Conservation (phyloP, 768 basidiomycete species). For the Panaeolus papilionaceus region DNA sequence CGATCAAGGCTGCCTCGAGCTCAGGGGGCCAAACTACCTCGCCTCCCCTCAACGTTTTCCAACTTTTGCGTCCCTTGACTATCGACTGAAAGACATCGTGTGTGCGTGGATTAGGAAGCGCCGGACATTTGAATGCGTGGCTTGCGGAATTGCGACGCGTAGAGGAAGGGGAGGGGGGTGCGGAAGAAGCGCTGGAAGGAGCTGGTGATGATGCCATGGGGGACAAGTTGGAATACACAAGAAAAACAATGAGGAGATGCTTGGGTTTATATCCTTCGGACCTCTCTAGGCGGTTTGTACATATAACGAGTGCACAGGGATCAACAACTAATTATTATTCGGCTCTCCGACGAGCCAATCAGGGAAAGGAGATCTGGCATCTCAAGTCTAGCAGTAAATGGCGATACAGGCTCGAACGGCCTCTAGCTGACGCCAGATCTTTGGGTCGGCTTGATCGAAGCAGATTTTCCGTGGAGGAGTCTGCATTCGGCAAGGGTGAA, state of each 20-base stretch:
- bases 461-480: slow-evolving; percentile 33
- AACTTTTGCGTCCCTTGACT: slow-evolving; percentile 72
- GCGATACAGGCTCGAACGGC: slow-evolving; percentile 37
- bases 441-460: slow-evolving; percentile 36
- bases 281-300: slow-evolving; percentile 28
- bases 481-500: slow-evolving; percentile 24
- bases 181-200: slow-evolving; percentile 25
- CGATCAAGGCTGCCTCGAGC: slow-evolving; percentile 77
- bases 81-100: slow-evolving; percentile 71
- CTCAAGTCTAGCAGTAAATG: slow-evolving; percentile 41
- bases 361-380: slow-evolving; percentile 32
- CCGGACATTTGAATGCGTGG: slow-evolving; percentile 32
- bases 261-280: slow-evolving; percentile 39
- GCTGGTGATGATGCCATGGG: slow-evolving; percentile 27
- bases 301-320: background rate
- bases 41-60: slow-evolving; percentile 75
- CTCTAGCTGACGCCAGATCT: slow-evolving; percentile 33
- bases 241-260: slow-evolving; percentile 29
- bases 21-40: slow-evolving; percentile 84
- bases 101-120: slow-evolving; percentile 43
- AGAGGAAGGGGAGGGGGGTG: slow-evolving; percentile 28
- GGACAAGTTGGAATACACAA: slow-evolving; percentile 26
- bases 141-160: slow-evolving; percentile 25
- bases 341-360: slow-evolving; percentile 37
- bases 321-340: slow-evolving; percentile 35